phyloP scores from a whole-genome alignment of 2,329 filamentous ascomycete species.

The Colletotrichum tropicale region DNA sequence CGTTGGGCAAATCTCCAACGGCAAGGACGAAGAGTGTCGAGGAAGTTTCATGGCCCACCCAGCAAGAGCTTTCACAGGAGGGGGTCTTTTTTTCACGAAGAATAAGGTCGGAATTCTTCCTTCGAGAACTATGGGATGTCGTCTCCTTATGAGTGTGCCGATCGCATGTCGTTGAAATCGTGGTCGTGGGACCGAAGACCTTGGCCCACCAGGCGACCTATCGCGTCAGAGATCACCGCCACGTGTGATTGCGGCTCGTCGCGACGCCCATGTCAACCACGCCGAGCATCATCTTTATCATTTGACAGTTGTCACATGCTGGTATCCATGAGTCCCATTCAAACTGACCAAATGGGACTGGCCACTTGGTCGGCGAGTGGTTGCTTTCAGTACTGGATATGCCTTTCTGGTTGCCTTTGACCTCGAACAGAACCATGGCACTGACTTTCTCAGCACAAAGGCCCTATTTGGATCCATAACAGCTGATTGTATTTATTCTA shows the following conservation, averaged over 20 bases:
- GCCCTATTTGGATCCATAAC: rapidly evolving
- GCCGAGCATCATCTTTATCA: not conserved
- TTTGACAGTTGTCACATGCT: not conserved
- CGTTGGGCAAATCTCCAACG: not conserved
- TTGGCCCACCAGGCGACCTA: not conserved
- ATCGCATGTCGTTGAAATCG: not conserved
- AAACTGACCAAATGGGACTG: not conserved
- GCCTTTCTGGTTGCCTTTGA: not conserved
- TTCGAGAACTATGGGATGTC: not conserved
- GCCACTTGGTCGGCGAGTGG: not conserved
- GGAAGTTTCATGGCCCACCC: too few species aligned
- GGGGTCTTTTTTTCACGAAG: too few species aligned
- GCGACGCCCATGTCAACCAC: not conserved
- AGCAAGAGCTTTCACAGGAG: too few species aligned
- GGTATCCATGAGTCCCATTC: rapidly evolving
- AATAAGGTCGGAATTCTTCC: not conserved
- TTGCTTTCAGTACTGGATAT: not conserved
- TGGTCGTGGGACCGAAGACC: not conserved
- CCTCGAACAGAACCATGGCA: not conserved
- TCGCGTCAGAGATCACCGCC: not conserved
- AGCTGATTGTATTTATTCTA: rapidly evolving
- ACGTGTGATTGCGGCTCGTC: not conserved
- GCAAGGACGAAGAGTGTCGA: not conserved
- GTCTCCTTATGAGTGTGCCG: not conserved
- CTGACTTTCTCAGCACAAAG: not conserved